Evolutionary conservation across 139 green algal species (phyloP).

Genomic region (Mesotaenium endlicherianum): DNA sequence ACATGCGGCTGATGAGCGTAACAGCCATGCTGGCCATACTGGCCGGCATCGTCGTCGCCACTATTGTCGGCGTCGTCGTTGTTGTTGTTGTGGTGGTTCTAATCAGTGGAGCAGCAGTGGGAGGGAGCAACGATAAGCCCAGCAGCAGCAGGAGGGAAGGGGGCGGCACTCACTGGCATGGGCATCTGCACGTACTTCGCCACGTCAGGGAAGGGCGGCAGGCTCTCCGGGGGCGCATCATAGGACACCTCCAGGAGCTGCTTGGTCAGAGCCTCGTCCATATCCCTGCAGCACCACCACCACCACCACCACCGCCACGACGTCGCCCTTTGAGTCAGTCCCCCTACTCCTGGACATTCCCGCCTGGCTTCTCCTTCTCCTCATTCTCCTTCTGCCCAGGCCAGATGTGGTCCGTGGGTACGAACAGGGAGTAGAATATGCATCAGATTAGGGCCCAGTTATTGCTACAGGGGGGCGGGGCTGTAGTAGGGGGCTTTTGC

Average conservation of each 20-base stretch:
- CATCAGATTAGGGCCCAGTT: not conserved
- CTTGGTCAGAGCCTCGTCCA: slow-evolving; percentile 25
- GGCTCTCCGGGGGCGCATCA: not conserved
- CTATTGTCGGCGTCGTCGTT: no score
- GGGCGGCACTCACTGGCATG: not conserved
- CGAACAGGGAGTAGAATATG: not conserved
- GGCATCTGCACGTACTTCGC: slow-evolving; percentile 30
- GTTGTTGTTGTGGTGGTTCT: no score
- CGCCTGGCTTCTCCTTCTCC: no score
- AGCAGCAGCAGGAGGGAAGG: slow-evolving; percentile 6
- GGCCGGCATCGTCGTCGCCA: no score
- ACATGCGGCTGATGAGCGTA: no score
- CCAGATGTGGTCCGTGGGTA: not conserved
- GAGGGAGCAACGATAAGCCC: no score
- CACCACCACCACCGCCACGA: not conserved
- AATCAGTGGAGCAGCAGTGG: no score
- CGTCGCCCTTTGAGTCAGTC: not conserved
- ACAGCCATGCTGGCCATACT: no score
- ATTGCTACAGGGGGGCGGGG: not conserved
- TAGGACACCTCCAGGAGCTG: slow-evolving; percentile 4
- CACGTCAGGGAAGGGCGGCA: slow-evolving; percentile 22
- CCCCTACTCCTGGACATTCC: not conserved
- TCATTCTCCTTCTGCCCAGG: not conserved
- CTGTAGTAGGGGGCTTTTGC: no score
- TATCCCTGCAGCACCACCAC: slow-evolving; percentile 30